Evolutionary conservation across 257 asterid genomes (phyloP).

Genomic region (Leptodermis oblonga): DNA sequence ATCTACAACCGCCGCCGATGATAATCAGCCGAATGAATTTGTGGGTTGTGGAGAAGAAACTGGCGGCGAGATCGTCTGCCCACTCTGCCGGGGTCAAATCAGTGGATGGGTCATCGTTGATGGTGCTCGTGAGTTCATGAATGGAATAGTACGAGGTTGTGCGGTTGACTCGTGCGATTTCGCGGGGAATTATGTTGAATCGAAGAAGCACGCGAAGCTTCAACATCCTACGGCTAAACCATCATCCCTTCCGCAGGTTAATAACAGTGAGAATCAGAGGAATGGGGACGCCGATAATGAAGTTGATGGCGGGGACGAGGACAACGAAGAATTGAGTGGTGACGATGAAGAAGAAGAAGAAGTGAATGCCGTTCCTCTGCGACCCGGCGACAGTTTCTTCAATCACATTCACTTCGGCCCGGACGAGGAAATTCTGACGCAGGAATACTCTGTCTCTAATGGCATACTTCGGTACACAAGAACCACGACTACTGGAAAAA

Average conservation of each 20-base stretch:
- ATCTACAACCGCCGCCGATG: slow-evolving; percentile 8
- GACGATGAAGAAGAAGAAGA: background rate
- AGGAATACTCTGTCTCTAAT: background rate
- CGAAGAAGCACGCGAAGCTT: slow-evolving; percentile 59
- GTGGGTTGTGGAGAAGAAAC: background rate
- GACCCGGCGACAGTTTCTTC: background rate
- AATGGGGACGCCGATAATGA: slow-evolving; percentile 14
- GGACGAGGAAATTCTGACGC: background rate
- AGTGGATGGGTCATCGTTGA: slow-evolving; percentile 41
- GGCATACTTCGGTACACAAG: background rate
- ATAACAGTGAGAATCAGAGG: slow-evolving; percentile 5
- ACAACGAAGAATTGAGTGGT: background rate
- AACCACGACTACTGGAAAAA: background rate
- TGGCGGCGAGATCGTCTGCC: slow-evolving; percentile 40
- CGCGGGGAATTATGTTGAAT: slow-evolving; percentile 46
- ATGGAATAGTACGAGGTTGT: slow-evolving; percentile 48
- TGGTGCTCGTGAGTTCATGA: slow-evolving; percentile 50
- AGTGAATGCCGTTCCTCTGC: background rate
- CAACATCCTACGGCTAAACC: slow-evolving; percentile 56
- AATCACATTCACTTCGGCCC: background rate
- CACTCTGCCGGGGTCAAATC: slow-evolving; percentile 63
- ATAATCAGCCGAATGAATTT: slow-evolving; percentile 8
- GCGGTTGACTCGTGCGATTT: slow-evolving; percentile 55
- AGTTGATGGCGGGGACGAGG: background rate
- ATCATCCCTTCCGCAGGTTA: background rate